Evolutionary conservation across 164 flowering plant genomes (phyloP).

Genomic region (Berberis vulgaris): DNA sequence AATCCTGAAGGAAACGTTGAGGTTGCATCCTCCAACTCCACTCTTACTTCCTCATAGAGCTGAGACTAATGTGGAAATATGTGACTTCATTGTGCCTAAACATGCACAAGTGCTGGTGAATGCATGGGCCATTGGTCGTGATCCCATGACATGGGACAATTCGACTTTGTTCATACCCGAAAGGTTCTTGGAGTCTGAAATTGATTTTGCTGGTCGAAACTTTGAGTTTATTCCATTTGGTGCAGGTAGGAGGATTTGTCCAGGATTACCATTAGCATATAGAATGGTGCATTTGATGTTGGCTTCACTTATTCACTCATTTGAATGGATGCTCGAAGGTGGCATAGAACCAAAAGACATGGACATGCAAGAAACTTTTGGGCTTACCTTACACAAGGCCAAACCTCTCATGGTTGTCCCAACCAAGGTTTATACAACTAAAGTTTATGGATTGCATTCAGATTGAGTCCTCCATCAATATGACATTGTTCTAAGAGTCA

Average conservation of each 20-base stretch:
- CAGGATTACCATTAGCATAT: conserved; percentile 5
- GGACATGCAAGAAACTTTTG: conserved; percentile 5
- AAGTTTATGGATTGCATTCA: no score
- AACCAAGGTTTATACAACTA: neutral
- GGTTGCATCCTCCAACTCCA: conserved; percentile 4
- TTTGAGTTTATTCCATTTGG: conserved; percentile 4
- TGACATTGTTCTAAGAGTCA: no score
- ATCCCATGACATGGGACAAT: neutral
- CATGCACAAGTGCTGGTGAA: conserved; percentile 6
- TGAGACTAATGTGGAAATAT: conserved; percentile 5
- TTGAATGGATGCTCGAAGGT: neutral
- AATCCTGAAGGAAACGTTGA: conserved; percentile 7
- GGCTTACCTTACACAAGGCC: conserved; percentile 6
- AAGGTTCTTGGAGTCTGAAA: conserved; percentile 3
- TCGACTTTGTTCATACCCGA: conserved; percentile 2
- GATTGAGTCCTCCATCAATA: no score
- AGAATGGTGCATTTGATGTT: conserved; percentile 5
- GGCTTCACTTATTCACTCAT: neutral
- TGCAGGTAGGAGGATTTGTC: conserved; percentile 8
- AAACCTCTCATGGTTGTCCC: neutral
- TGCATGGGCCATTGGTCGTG: conserved; percentile 6
- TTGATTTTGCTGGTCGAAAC: neutral
- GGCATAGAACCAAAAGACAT: neutral
- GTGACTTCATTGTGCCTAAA: conserved; percentile 4
- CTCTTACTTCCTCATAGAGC: conserved; percentile 5